Conservation (phyloP, 108 stramenopile species). For the Cyclotella baltica region DNA sequence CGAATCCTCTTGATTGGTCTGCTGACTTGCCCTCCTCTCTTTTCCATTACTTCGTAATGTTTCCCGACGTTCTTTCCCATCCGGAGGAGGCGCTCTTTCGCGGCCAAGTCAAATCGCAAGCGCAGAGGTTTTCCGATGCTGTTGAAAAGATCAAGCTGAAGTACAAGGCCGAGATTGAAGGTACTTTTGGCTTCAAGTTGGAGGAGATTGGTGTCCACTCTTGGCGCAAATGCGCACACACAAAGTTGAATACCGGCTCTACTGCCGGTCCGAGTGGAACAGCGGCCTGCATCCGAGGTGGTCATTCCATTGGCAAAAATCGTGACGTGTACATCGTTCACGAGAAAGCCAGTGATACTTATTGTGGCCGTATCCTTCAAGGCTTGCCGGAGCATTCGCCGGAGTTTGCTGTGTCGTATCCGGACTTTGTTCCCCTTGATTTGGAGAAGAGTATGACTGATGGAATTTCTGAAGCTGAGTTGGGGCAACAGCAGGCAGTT, state of each 20-base stretch:
- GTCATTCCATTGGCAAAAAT: conserved; percentile 11
- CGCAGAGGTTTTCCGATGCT: not conserved
- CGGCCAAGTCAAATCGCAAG: not conserved
- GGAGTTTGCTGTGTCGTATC: conserved; percentile 26
- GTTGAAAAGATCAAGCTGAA: not conserved
- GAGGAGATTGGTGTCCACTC: conserved; percentile 13
- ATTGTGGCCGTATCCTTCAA: conserved; percentile 17
- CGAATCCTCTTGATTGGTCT: conserved; percentile 4
- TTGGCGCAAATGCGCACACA: conserved; percentile 10
- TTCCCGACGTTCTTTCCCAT: not conserved
- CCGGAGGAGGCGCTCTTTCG: not conserved
- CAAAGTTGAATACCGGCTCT: conserved; percentile 3
- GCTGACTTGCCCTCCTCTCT: not conserved
- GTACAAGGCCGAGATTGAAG: not conserved
- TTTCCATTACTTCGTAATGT: not conserved
- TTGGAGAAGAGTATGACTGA: not conserved
- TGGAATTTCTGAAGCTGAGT: conserved; percentile 2
- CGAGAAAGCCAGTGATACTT: conserved; percentile 7
- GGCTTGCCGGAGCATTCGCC: conserved; percentile 10
- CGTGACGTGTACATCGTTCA: not conserved
- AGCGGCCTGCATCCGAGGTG: too few species aligned
- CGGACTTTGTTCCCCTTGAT: conserved; percentile 22
- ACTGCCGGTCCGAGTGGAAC: too few species aligned
- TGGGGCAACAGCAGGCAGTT: not conserved
- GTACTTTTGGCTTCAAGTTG: not conserved